Conservation (phyloP, 768 basidiomycete species). For the Kwoniella sp. region DNA sequence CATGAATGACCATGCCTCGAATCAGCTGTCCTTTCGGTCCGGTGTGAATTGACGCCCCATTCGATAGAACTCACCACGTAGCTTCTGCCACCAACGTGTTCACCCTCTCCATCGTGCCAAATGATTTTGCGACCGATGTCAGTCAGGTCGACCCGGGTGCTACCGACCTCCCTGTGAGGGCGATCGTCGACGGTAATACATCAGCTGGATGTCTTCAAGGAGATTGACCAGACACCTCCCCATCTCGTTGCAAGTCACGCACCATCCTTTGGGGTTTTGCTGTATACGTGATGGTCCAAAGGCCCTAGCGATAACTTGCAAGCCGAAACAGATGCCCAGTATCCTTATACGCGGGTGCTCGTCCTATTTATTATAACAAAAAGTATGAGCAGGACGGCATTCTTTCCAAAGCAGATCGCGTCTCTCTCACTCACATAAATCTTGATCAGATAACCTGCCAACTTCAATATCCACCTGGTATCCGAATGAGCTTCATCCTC, state of each 20-base stretch:
- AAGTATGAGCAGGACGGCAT: no score
- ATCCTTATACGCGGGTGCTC: slow-evolving; percentile 38
- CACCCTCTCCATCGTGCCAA: slow-evolving; percentile 27
- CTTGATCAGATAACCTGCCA: slow-evolving; percentile 43
- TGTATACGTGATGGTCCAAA: slow-evolving; percentile 38
- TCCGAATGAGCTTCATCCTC: slow-evolving; percentile 45
- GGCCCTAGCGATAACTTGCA: slow-evolving; percentile 41
- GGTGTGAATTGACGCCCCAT: no score
- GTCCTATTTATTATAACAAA: slow-evolving; percentile 15
- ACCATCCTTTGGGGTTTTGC: slow-evolving; percentile 45
- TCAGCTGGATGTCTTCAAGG: no score
- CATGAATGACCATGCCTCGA: no score
- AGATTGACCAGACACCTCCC: no score
- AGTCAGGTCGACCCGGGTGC: slow-evolving; percentile 35
- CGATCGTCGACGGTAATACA: no score
- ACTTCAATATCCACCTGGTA: slow-evolving; percentile 40
- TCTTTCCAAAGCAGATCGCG: not conserved
- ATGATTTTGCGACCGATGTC: slow-evolving; percentile 36
- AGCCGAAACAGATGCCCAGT: slow-evolving; percentile 44
- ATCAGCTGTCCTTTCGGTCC: no score
- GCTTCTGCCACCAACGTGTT: slow-evolving; percentile 17
- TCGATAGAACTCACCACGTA: slow-evolving; percentile 27
- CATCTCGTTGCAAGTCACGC: slow-evolving; percentile 3
- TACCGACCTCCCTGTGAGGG: slow-evolving; percentile 42
- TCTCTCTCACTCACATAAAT: slow-evolving; percentile 19